Conservation (phyloP, 2,329 filamentous ascomycete genomes). For the Grosmannia serpens region DNA sequence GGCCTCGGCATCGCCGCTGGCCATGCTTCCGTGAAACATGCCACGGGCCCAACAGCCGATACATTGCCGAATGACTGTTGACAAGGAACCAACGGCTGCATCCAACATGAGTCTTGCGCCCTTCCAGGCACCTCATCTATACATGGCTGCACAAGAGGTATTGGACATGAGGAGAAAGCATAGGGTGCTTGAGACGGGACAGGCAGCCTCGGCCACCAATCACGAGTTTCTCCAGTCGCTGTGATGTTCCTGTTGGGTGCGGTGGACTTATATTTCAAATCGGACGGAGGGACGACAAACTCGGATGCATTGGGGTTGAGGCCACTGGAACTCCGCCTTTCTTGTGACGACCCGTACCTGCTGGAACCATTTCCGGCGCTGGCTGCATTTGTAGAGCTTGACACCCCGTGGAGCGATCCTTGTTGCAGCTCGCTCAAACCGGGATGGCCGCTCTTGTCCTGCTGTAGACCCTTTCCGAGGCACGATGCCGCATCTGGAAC, state of each 20-base stretch:
- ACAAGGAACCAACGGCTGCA: not conserved
- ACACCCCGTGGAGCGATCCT: not conserved
- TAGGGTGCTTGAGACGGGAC: not conserved
- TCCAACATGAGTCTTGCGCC: not conserved
- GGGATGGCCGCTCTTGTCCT: not conserved
- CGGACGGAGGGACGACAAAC: not conserved
- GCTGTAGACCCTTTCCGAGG: not conserved
- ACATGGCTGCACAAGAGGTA: not conserved
- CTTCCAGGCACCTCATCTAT: too few species aligned
- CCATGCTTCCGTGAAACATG: not conserved
- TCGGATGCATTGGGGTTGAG: constrained; percentile 2
- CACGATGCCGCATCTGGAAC: not conserved
- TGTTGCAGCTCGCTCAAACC: not conserved
- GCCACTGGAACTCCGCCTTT: not conserved
- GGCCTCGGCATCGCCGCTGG: not conserved
- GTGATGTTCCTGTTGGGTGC: too few species aligned
- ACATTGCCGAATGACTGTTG: not conserved
- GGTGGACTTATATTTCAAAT: not conserved
- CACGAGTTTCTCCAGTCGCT: not conserved
- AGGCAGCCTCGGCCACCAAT: not conserved
- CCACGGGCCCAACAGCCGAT: not conserved
- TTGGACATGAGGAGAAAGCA: too few species aligned
- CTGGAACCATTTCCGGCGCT: not conserved
- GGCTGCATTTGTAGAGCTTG: not conserved
- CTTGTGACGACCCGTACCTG: not conserved